These are phyloP conservation scores for Porpolomopsis calyptriformis DNA, from an alignment of 768 basidiomycete species.

Conservation along the genomic window DNA sequence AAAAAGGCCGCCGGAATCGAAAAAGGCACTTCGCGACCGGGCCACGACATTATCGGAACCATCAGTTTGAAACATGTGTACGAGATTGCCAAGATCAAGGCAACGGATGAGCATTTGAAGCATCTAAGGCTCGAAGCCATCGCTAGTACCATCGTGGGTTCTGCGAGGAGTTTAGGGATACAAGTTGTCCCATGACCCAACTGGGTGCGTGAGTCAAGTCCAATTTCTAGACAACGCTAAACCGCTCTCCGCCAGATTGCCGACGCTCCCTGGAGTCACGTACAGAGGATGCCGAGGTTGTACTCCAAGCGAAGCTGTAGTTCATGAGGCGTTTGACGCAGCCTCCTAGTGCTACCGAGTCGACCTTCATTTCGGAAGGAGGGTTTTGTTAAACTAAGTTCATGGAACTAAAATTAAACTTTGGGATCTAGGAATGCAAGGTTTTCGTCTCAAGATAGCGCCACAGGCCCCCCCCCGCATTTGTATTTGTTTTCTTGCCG, in stretches of 20 bases:
- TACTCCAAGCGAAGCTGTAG: not conserved
- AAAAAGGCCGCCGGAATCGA: slow-evolving; percentile 86
- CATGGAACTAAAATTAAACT: slow-evolving; percentile 33
- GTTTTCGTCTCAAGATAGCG: slow-evolving; percentile 13
- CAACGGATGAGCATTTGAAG: slow-evolving; percentile 79
- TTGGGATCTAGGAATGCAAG: slow-evolving; percentile 11
- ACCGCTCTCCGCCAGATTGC: too few relatives aligned
- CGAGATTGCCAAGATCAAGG: slow-evolving; percentile 97
- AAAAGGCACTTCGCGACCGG: slow-evolving; percentile 78
- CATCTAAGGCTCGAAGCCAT: slow-evolving; percentile 81
- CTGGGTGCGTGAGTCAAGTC: too few relatives aligned
- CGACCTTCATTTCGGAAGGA: not conserved
- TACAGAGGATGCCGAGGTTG: not conserved
- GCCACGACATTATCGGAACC: slow-evolving; percentile 68
- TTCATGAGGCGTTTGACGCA: not conserved
- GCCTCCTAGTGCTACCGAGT: not conserved
- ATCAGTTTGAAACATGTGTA: slow-evolving; percentile 95
- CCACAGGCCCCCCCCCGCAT: slow-evolving; percentile 15
- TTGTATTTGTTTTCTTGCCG: slow-evolving; percentile 18
- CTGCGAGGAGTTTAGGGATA: slow-evolving; percentile 80
- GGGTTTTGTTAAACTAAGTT: slow-evolving; percentile 19
- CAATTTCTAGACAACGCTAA: not conserved
- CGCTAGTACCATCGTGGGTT: slow-evolving; percentile 79
- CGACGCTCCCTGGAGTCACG: slow-evolving; percentile 2
- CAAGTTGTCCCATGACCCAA: slow-evolving; percentile 71